A percentile compares a stretch with the other conserved stretches of the same genome.
These are phyloP conservation scores for Saprolegnia diclina DNA, from an alignment of 352 stramenopile species.

Conservation along the genomic window DNA sequence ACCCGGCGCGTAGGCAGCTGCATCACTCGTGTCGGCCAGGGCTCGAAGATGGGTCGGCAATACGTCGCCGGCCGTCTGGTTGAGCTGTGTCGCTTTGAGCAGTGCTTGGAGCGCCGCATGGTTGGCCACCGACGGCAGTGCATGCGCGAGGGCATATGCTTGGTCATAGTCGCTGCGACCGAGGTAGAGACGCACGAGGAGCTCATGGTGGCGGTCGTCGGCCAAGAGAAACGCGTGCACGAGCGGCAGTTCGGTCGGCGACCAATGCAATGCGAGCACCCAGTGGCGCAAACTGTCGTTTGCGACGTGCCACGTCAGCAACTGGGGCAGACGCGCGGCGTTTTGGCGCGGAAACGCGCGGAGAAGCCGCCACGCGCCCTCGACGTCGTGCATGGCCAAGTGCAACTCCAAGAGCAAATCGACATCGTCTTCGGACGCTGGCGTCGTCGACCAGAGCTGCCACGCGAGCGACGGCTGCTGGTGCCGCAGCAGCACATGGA, in stretches of 20 bases:
- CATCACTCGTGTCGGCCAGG: not conserved
- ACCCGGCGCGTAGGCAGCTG: not conserved
- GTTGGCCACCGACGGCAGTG: not conserved
- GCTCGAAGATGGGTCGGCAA: not conserved
- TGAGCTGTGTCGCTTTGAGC: not conserved
- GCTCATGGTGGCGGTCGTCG: not conserved
- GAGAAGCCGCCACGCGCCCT: not conserved
- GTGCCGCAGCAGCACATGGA: not conserved
- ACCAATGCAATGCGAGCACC: not conserved
- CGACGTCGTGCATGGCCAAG: not conserved
- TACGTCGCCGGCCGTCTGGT: not conserved
- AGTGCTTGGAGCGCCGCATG: not conserved
- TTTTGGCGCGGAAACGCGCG: not conserved
- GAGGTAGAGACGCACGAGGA: not conserved
- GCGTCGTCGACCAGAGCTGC: not conserved
- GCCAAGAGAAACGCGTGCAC: not conserved
- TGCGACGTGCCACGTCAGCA: not conserved
- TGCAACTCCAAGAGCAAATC: not conserved
- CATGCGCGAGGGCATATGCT: not conserved
- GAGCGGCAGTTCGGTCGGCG: not conserved
- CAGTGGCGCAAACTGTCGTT: not conserved
- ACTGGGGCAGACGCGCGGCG: not conserved
- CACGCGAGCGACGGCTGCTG: not conserved
- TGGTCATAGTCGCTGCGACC: not conserved
- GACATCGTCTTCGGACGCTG: not conserved